Evolutionary conservation across 495 filamentous ascomycete species (phyloP).

Genomic region (Cercophora scortea): DNA sequence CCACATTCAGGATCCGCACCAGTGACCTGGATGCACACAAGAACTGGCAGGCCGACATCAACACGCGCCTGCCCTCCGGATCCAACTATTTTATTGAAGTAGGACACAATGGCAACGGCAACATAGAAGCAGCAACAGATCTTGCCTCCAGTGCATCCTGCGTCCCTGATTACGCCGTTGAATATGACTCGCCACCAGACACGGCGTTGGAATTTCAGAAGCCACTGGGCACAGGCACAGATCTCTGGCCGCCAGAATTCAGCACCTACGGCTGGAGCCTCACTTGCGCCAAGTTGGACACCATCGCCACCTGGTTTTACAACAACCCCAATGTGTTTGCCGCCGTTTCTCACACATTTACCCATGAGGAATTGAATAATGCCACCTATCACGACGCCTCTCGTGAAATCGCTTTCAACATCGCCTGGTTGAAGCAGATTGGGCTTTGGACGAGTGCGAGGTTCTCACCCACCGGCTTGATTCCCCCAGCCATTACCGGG

Average conservation of each 20-base stretch:
- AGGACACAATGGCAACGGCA: constrained; percentile 56
- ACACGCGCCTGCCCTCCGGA: constrained; percentile 45
- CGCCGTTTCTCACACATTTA: constrained; percentile 56
- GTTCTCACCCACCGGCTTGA: constrained; percentile 47
- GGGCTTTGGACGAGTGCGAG: constrained; percentile 33
- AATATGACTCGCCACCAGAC: constrained; percentile 33
- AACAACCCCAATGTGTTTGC: constrained; percentile 47
- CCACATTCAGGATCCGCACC: constrained; percentile 41
- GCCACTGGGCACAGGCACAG: constrained; percentile 46
- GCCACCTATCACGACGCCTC: constrained; percentile 50
- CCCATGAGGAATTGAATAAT: constrained; percentile 52
- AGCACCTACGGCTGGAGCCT: constrained; percentile 40
- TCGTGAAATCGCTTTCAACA: constrained; percentile 54
- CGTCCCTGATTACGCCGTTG: constrained; percentile 12
- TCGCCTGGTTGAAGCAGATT: constrained; percentile 47
- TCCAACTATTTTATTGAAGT: constrained; percentile 50
- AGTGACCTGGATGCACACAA: constrained; percentile 42
- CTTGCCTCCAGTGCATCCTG: constrained; percentile 5
- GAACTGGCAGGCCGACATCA: constrained; percentile 42
- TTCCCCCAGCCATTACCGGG: constrained; percentile 58
- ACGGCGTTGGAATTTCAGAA: constrained; percentile 50
- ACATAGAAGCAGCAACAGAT: constrained; percentile 40
- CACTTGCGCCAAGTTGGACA: constrained; percentile 41
- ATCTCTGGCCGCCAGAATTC: constrained; percentile 45
- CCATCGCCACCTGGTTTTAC: constrained; percentile 43